Base-by-base conservation (phyloP, 2,329 filamentous ascomycete species). In the Cladosporium sp. region DNA sequence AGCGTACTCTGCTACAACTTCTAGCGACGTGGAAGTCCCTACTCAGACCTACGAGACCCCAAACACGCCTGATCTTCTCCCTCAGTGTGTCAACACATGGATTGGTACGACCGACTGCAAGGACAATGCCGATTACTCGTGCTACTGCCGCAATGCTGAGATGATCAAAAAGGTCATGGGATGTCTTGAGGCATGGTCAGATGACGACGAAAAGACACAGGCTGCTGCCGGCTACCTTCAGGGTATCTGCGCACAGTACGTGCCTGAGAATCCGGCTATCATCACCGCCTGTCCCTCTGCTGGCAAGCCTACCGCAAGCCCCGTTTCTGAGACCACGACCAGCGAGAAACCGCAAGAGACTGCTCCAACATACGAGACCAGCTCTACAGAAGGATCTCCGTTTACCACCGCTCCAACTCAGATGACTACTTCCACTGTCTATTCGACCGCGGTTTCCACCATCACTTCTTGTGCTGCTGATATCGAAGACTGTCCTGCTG, bases 51-150 rank as follows among this genome's bases (percentile, higher is more conserved):
- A 55, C 32, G 52, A 45, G 9, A 44, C 42, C 10, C 65, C 67
- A 9, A 58, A 62, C 20, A 84, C 85, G 76, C 91, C 91, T 58
- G 76, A 79, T 24, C 83, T 92, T 48, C 87, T 97, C 50, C 92
- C 93, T 62, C 85, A 85, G 70, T 97, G 93, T 80, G 78, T 97
- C 76, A 94, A 93, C 83, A 95, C 91, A 68, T 97, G 91, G 90
- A 76, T 96, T 68, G 83, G 84, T 71, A 76, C 80, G 60, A 83
- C 88, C 51, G 78, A 83, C 70, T 97, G 93, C 84, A 81, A 81
- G 67, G 86, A 90, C 77, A 96, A 96, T 85, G 87, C 88, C 42
- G 90, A 96, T 70, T 76, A 81, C 59, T 75, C 77, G 64, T 97
- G 93, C 84, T 96, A 90, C 87, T 97, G 93, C 85, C 88, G 89